A percentile compares a stretch with the other conserved stretches of the same genome.
These are phyloP conservation scores for Nitzschia sp. DNA, from an alignment of 108 stramenopile species.

Conservation along the genomic window DNA sequence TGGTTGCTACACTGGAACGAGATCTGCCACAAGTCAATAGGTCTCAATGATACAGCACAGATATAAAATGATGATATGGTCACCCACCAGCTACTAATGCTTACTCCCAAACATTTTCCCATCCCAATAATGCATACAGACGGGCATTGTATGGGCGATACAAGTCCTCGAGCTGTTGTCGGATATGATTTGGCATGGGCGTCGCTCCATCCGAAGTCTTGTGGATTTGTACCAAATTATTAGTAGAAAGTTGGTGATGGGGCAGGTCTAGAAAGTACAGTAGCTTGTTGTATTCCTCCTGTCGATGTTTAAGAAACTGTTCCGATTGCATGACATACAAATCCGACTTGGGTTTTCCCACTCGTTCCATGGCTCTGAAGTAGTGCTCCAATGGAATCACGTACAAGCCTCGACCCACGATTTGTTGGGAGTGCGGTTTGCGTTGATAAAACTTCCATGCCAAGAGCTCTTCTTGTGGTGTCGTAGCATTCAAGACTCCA, in stretches of 20 bases:
- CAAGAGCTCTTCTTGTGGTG: background rate
- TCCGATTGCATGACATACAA: slow-evolving; percentile 12
- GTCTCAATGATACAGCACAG: background rate
- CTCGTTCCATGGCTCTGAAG: background rate
- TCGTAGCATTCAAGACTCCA: slow-evolving; percentile 5
- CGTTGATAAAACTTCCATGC: slow-evolving; percentile 13
- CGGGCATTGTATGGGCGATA: slow-evolving; percentile 23
- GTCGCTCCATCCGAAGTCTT: background rate
- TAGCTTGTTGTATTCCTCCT: slow-evolving; percentile 6
- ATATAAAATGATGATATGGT: too few species aligned
- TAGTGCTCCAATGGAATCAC: slow-evolving; percentile 7
- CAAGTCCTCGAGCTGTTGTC: slow-evolving; percentile 1
- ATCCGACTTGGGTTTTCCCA: slow-evolving; percentile 10
- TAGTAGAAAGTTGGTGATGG: background rate
- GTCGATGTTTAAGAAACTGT: background rate
- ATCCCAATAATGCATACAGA: slow-evolving; percentile 8
- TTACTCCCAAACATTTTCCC: slow-evolving; percentile 16
- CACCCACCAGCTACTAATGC: background rate
- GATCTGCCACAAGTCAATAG: background rate
- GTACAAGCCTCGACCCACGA: slow-evolving; percentile 20
- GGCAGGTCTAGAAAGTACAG: slow-evolving; percentile 14
- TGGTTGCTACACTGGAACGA: slow-evolving; percentile 1
- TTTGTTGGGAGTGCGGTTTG: slow-evolving; percentile 12
- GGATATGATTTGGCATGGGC: slow-evolving; percentile 1
- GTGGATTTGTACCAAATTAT: background rate